Conservation (phyloP, 345 rosid genomes). For the Linum lewisii region DNA sequence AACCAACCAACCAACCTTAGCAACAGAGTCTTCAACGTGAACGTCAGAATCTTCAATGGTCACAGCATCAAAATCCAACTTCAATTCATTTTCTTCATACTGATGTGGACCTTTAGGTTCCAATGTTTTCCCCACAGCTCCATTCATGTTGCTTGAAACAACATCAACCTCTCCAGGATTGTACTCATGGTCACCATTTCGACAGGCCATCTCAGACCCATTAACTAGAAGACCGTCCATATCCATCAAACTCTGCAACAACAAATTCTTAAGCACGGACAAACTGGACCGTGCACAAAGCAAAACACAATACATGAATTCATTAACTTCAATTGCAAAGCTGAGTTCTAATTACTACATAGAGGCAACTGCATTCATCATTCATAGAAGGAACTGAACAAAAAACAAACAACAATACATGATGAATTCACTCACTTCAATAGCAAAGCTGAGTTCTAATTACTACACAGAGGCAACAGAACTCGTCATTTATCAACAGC, state of each 20-base stretch:
- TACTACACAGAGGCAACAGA: too few relatives aligned
- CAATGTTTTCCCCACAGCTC: slow-evolving; percentile 11
- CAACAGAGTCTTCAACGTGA: slow-evolving; percentile 20
- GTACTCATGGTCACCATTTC: slow-evolving; percentile 44
- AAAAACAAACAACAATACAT: too few relatives aligned
- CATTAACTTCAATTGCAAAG: neutral
- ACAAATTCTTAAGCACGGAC: neutral
- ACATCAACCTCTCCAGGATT: slow-evolving; percentile 26
- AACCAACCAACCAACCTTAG: slow-evolving; percentile 45
- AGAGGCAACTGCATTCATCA: too few relatives aligned
- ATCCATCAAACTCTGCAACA: slow-evolving; percentile 37
- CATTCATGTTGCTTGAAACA: slow-evolving; percentile 21
- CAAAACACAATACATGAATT: neutral
- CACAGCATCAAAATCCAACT: slow-evolving; percentile 31
- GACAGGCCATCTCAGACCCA: slow-evolving; percentile 37
- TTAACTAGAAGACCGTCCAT: slow-evolving; percentile 25
- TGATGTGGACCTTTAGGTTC: slow-evolving; percentile 24
- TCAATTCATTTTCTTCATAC: slow-evolving; percentile 19
- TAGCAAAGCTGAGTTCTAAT: too few relatives aligned
- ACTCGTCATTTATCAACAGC: too few relatives aligned
- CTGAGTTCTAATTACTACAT: too few relatives aligned
- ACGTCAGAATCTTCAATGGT: slow-evolving; percentile 15
- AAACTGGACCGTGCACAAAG: neutral
- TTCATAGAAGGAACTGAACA: neutral
- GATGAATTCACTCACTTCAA: too few relatives aligned